Conservation (phyloP, 331 rosid species). For the Malus hybrid region DNA sequence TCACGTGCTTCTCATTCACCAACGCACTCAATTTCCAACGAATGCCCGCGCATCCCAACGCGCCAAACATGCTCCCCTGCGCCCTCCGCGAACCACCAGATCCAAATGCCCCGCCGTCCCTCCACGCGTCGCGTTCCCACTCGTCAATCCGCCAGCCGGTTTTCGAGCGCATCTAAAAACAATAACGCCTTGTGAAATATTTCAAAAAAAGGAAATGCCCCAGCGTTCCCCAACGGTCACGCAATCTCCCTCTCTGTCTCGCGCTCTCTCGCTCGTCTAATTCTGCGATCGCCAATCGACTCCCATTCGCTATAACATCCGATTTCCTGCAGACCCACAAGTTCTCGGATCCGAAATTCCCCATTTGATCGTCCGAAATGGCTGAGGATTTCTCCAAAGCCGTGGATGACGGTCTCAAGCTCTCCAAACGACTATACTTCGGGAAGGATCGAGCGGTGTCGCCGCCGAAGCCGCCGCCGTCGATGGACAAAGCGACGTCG, state of each 20-base stretch:
- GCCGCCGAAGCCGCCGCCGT: constrained; percentile 42
- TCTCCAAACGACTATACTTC: constrained; percentile 64
- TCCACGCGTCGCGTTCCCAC: background rate
- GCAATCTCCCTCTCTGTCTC: background rate
- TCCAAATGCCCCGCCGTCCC: background rate
- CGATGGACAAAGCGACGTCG: constrained; percentile 35
- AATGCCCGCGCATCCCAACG: background rate
- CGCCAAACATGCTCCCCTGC: background rate
- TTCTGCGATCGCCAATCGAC: background rate
- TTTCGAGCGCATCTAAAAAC: background rate
- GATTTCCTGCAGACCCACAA: background rate
- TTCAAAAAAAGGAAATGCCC: background rate
- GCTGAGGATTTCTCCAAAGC: constrained; percentile 68
- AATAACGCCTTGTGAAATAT: background rate
- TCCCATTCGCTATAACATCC: background rate
- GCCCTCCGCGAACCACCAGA: background rate
- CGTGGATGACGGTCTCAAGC: constrained; percentile 75
- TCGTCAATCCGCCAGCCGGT: background rate
- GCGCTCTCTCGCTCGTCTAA: background rate
- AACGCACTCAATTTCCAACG: background rate
- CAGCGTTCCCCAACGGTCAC: constrained; percentile 4
- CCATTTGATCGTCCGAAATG: constrained; percentile 30
- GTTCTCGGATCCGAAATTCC: background rate
- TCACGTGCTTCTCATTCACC: background rate
- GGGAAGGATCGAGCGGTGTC: constrained; percentile 70